Conservation (phyloP, 106 monocot species). For the Dendrobium nobile region DNA sequence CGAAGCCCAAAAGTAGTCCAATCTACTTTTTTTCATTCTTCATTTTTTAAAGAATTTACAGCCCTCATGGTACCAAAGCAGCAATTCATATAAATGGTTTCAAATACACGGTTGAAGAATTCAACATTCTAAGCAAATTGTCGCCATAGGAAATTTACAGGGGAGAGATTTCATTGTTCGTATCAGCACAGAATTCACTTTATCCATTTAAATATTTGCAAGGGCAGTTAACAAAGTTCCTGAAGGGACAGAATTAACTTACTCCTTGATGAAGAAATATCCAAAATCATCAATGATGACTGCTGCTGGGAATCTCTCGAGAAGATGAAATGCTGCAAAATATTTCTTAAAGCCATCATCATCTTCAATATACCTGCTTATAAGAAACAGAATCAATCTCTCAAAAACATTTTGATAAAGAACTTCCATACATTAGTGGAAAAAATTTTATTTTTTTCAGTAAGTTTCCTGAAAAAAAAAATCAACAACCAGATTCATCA, state of each 20-base stretch:
- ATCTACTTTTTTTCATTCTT: background rate
- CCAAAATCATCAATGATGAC: conserved; percentile 97
- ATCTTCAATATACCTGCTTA: conserved; percentile 72
- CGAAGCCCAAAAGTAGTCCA: background rate
- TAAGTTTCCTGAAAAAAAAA: background rate
- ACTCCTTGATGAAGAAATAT: conserved; percentile 73
- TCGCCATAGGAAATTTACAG: background rate
- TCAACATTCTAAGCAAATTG: background rate
- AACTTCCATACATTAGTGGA: background rate
- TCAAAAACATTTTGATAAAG: background rate
- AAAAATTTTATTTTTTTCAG: background rate
- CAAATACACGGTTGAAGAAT: background rate
- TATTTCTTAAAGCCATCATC: conserved; percentile 77
- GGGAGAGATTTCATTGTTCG: background rate
- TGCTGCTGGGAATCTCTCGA: conserved; percentile 51
- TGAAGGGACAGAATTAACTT: background rate
- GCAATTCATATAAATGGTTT: background rate
- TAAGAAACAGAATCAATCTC: conserved; percentile 11
- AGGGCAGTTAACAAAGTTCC: background rate
- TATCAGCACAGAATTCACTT: background rate
- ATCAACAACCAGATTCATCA: background rate
- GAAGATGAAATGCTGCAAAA: conserved; percentile 94
- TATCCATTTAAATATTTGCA: background rate
- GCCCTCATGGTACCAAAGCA: background rate
- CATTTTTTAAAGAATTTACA: background rate